These are phyloP conservation scores for Gastrolobium bilobum DNA, from an alignment of 306 rosid species.

Conservation along the genomic window DNA sequence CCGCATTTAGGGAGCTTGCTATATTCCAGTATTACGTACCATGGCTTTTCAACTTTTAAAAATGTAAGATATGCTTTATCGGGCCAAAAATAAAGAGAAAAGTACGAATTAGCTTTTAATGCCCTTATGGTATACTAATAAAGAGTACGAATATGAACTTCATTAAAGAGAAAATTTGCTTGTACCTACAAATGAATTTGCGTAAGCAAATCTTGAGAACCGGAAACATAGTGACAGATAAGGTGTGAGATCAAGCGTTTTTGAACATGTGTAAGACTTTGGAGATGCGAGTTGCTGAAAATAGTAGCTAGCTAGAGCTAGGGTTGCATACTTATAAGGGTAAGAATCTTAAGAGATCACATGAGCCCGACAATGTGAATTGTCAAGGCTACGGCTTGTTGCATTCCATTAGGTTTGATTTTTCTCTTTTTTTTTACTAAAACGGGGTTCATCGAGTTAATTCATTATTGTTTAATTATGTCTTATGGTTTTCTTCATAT, in stretches of 20 bases:
- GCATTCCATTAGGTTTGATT: too few relatives aligned
- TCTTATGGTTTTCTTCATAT: too few relatives aligned
- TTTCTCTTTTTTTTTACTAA: too few relatives aligned
- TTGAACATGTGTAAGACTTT: neutral
- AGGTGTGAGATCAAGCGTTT: neutral
- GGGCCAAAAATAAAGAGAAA: neutral
- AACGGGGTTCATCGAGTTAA: too few relatives aligned
- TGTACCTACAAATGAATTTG: neutral
- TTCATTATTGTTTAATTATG: too few relatives aligned
- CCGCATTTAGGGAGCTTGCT: constrained; percentile 67
- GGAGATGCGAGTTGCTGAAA: constrained; percentile 24
- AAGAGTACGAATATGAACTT: too few relatives aligned
- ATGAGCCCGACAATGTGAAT: constrained; percentile 44
- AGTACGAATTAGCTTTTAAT: too few relatives aligned
- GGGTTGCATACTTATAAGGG: constrained; percentile 55
- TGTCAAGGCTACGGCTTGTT: too few relatives aligned
- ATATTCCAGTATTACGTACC: constrained; percentile 75
- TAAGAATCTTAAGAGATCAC: neutral
- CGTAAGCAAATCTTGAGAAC: constrained; percentile 2
- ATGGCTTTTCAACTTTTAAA: constrained; percentile 71
- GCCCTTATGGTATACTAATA: neutral
- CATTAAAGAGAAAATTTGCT: too few relatives aligned
- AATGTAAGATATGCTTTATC: constrained; percentile 47
- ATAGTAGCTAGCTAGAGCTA: neutral
- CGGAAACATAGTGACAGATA: neutral